phyloP scores from a whole-genome alignment of 176 grass and related monocot genomes.

The Chloris gayana region DNA sequence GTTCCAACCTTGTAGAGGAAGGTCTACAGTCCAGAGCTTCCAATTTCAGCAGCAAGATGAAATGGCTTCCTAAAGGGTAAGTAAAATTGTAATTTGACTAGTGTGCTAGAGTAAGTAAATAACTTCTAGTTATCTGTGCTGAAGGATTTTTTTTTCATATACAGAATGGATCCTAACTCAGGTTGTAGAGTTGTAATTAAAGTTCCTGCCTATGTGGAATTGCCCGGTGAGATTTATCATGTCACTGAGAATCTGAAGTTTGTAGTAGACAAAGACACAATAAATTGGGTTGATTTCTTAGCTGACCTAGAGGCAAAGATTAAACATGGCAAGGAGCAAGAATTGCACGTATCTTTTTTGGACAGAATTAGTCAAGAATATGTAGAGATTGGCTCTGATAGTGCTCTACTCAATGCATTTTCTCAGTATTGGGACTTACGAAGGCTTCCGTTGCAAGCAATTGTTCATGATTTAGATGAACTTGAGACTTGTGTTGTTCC shows the following conservation, averaged over 20 bases:
- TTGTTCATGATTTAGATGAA: neutral
- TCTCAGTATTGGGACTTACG: neutral
- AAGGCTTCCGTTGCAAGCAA: neutral
- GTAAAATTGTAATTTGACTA: no score
- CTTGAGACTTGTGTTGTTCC: neutral
- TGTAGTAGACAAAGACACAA: neutral
- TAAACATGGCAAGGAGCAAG: neutral
- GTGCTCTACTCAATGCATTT: neutral
- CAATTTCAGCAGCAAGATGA: no score
- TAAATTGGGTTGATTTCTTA: neutral
- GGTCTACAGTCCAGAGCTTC: no score
- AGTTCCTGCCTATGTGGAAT: neutral
- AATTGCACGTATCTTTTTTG: neutral
- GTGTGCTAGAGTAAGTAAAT: no score
- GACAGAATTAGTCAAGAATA: no score
- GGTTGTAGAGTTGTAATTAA: neutral
- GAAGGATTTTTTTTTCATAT: neutral
- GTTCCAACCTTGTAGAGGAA: no score
- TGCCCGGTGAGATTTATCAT: neutral
- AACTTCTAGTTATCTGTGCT: no score
- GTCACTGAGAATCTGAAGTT: neutral
- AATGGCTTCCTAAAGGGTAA: no score
- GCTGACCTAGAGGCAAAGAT: neutral
- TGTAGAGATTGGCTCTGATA: neutral
- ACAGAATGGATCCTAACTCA: neutral